These are phyloP conservation scores for Arctium lappa DNA, from an alignment of 129 eudicot species.

Conservation along the genomic window DNA sequence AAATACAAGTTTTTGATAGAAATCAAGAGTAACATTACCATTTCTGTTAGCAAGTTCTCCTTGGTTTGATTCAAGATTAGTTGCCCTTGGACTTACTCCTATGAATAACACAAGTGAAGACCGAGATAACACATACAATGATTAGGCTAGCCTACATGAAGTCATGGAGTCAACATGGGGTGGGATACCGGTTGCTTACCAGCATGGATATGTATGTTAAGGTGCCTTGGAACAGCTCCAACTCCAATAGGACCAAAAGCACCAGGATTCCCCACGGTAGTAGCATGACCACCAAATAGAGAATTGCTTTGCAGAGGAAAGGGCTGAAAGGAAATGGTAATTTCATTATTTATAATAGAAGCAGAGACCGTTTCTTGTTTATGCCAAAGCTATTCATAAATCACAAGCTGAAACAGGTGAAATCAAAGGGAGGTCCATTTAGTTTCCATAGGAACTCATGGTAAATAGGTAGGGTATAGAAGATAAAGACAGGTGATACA, in stretches of 20 bases:
- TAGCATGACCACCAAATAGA: constrained; percentile 48
- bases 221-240: constrained; percentile 65
- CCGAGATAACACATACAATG: not conserved
- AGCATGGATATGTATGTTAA: constrained; percentile 87
- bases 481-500: not conserved
- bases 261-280: constrained; percentile 32
- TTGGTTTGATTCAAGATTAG: constrained; percentile 54
- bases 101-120: not conserved
- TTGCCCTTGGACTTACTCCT: constrained; percentile 49
- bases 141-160: constrained; percentile 7
- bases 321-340: constrained; percentile 51
- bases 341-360: not conserved
- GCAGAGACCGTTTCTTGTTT: not conserved
- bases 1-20: not conserved
- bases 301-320: constrained; percentile 81
- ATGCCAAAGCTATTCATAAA: not conserved
- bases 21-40: constrained; percentile 26
- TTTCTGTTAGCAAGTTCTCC: constrained; percentile 24
- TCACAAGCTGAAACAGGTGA: not conserved
- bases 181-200: constrained; percentile 37
- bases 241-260: constrained; percentile 51
- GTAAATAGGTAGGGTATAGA: not conserved
- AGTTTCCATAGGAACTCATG: not conserved
- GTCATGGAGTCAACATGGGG: not conserved
- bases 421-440: not conserved